A percentile compares a stretch with the other conserved stretches of the same genome.
Evolutionary conservation across 2,329 filamentous ascomycete genomes (phyloP).

Genomic region (Penicillium sp.): DNA sequence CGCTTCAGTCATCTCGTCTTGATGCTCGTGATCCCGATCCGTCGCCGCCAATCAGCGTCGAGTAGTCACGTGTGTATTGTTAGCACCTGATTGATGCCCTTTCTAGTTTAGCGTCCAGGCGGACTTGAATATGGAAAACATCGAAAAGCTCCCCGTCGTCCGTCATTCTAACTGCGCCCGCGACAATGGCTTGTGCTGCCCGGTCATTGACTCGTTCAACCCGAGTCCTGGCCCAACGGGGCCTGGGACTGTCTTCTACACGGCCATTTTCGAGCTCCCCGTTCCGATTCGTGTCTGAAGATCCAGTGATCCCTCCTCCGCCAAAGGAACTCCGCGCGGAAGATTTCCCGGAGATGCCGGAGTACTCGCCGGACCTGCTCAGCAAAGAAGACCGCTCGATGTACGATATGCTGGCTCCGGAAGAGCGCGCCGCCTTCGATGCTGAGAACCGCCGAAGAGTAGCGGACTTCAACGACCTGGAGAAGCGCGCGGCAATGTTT

Average conservation of each 20-base stretch:
- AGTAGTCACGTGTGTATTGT: not conserved
- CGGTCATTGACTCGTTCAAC: conserved; percentile 40
- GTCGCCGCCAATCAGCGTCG: no score
- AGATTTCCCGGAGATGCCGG: conserved; percentile 31
- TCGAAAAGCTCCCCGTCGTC: conserved; percentile 13
- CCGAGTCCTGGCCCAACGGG: conserved; percentile 33
- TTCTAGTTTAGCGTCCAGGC: conserved; percentile 24
- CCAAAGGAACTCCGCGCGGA: conserved; percentile 29
- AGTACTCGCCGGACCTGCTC: conserved; percentile 39
- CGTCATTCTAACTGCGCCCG: conserved; percentile 15
- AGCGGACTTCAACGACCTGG: conserved; percentile 38
- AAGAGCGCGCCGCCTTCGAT: conserved; percentile 38
- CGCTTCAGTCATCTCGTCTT: no score
- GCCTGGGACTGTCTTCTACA: conserved; percentile 21
- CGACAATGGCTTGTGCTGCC: conserved; percentile 41
- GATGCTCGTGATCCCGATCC: no score
- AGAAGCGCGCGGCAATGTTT: conserved; percentile 28
- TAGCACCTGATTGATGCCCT: conserved; percentile 10
- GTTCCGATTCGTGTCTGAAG: conserved; percentile 33
- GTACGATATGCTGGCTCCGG: conserved; percentile 40
- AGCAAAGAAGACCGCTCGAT: conserved; percentile 35
- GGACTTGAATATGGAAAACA: conserved; percentile 22
- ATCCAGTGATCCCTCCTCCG: conserved; percentile 31
- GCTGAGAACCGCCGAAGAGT: conserved; percentile 36
- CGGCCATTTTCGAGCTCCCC: conserved; percentile 39